These are phyloP conservation scores for Lactarius hatsudake DNA, from an alignment of 768 basidiomycete genomes.

Conservation along the genomic window DNA sequence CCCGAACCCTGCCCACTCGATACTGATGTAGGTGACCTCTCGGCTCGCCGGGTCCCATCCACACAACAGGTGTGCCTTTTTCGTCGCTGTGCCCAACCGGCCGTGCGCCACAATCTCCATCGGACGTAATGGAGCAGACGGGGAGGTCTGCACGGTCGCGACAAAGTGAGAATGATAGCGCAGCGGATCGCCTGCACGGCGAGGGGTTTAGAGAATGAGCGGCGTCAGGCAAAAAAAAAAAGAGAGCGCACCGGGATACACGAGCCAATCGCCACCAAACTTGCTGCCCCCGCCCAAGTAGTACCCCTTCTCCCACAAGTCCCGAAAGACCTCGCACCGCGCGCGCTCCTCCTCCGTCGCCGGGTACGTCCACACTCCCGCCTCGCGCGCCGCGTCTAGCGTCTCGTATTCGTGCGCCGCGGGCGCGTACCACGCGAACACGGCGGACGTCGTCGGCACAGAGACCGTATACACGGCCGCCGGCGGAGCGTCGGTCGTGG, in stretches of 20 bases:
- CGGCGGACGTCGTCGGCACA: constrained; percentile 62
- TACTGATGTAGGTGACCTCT: constrained; percentile 68
- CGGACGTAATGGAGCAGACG: constrained; percentile 58
- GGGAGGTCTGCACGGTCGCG: constrained; percentile 73
- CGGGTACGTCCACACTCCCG: constrained; percentile 79
- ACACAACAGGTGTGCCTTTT: constrained; percentile 91
- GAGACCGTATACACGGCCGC: constrained; percentile 49
- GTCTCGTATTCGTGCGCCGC: constrained; percentile 46
- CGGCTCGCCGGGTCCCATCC: constrained; percentile 76
- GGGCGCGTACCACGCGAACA: constrained; percentile 67
- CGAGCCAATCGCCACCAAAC: constrained; percentile 94
- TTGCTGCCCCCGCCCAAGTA: constrained; percentile 89
- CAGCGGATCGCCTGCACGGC: constrained; percentile 74
- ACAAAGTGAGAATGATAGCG: constrained; percentile 97
- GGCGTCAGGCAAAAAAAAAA: background rate
- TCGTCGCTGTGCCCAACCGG: constrained; percentile 92
- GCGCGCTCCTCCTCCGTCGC: constrained; percentile 62
- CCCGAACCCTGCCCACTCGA: constrained; percentile 93
- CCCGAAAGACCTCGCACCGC: constrained; percentile 74
- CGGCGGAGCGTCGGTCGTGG: background rate
- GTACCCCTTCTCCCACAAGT: constrained; percentile 78
- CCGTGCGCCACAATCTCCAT: constrained; percentile 97
- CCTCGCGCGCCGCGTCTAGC: constrained; percentile 57
- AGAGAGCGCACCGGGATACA: constrained; percentile 78
- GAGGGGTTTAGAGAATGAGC: no score